phyloP scores from a whole-genome alignment of 345 rosid species.

The Hypericum perforatum region DNA sequence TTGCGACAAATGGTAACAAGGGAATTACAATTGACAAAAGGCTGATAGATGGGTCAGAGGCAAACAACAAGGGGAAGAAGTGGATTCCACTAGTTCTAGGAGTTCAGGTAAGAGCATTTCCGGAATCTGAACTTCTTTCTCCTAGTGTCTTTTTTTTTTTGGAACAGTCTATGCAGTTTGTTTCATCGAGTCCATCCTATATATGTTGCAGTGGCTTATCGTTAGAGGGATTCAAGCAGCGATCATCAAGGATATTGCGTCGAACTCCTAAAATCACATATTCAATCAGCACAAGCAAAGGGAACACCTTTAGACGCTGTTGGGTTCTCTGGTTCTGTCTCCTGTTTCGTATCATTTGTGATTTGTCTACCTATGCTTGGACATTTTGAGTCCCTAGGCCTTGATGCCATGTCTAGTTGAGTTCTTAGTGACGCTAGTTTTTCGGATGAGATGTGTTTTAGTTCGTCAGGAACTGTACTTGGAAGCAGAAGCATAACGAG shows the following conservation, averaged over 20 bases:
- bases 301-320: no score
- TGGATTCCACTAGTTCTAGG: constrained; percentile 50
- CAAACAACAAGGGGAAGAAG: constrained; percentile 56
- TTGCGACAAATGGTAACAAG: constrained; percentile 51
- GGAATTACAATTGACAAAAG: constrained; percentile 51
- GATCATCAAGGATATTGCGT: constrained; percentile 41
- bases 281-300: no score
- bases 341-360: neutral
- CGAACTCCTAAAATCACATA: no score
- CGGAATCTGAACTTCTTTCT: neutral
- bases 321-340: neutral
- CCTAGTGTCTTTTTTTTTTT: neutral
- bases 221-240: constrained; percentile 51
- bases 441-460: constrained; percentile 3
- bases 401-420: neutral
- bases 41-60: constrained; percentile 62
- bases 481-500: no score
- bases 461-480: neutral
- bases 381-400: neutral
- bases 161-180: neutral
- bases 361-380: neutral
- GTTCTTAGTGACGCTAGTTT: constrained; percentile 5
- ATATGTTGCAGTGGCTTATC: constrained; percentile 44
- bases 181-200: neutral
- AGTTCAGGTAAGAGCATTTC: constrained; percentile 40